A percentile compares a stretch with the other conserved stretches of the same genome.
These are phyloP conservation scores for Quaeritorhiza haematococci DNA, from an alignment of 371 early-diverging fungal species.

Conservation along the genomic window DNA sequence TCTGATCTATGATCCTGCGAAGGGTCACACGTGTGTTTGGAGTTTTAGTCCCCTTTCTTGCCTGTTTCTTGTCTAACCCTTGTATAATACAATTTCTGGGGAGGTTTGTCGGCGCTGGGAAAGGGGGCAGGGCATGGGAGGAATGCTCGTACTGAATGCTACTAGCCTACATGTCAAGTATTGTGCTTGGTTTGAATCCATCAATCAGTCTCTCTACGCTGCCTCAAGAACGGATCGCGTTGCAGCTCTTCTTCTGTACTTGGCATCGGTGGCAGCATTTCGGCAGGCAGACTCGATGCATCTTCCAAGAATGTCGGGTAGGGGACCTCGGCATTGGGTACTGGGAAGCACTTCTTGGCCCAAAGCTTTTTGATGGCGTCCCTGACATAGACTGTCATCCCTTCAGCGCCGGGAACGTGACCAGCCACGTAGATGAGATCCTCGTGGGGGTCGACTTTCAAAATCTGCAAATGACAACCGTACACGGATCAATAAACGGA, in stretches of 20 bases:
- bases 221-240: slow-evolving; percentile 26
- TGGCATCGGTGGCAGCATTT: slow-evolving; percentile 30
- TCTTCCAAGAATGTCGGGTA: slow-evolving; percentile 43
- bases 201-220: slow-evolving; percentile 22
- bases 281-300: slow-evolving; percentile 14
- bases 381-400: slow-evolving; percentile 73
- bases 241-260: slow-evolving; percentile 2
- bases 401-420: slow-evolving; percentile 82
- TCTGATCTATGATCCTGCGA: too few species aligned
- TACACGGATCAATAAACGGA: background rate
- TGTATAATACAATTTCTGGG: too few species aligned
- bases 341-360: slow-evolving; percentile 33
- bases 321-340: slow-evolving; percentile 25
- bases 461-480: slow-evolving; percentile 33
- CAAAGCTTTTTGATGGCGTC: slow-evolving; percentile 77
- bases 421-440: slow-evolving; percentile 90
- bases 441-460: slow-evolving; percentile 82
- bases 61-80: too few species aligned
- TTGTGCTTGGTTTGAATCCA: too few species aligned
- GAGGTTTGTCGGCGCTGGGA: too few species aligned
- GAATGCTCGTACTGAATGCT: too few species aligned
- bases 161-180: too few species aligned
- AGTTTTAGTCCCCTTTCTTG: too few species aligned
- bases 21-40: too few species aligned
- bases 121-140: too few species aligned